Conservation (phyloP, 169 alveolate genomes). For the Plasmodium adleri region DNA sequence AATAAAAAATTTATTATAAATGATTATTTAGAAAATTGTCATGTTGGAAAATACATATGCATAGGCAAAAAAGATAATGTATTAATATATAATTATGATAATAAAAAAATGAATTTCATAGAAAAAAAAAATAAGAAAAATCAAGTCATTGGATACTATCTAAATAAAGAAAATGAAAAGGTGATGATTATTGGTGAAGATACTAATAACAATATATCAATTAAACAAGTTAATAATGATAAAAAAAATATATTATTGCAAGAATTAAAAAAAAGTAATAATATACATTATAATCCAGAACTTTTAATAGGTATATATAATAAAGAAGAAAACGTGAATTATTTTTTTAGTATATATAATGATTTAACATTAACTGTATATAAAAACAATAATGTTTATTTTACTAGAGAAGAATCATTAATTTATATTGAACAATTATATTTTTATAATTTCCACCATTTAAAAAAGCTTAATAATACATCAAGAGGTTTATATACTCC, state of each 20-base stretch:
- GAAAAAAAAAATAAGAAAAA: not conserved
- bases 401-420: conserved; percentile 64
- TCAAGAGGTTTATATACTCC: conserved; percentile 1
- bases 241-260: not conserved
- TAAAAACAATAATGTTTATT: conserved; percentile 31
- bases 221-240: not conserved
- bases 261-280: conserved; percentile 44
- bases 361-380: conserved; percentile 64
- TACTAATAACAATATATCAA: conserved; percentile 22
- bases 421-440: conserved; percentile 57
- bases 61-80: not conserved
- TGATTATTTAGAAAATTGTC: conserved; percentile 34
- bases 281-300: conserved; percentile 56
- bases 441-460: conserved; percentile 66
- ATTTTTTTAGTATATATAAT: conserved; percentile 63
- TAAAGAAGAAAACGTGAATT: conserved; percentile 28
- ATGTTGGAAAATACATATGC: conserved; percentile 28
- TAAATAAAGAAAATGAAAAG: conserved; percentile 36
- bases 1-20: conserved; percentile 11
- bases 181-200: conserved; percentile 33
- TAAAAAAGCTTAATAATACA: conserved; percentile 31
- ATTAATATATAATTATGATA: conserved; percentile 16
- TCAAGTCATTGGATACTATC: conserved; percentile 50
- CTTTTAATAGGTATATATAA: conserved; percentile 33
- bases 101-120: conserved; percentile 18